A percentile compares a stretch with the other conserved stretches of the same genome.
Conservation (phyloP, 345 rosid genomes). For the Nasturtium officinale region DNA sequence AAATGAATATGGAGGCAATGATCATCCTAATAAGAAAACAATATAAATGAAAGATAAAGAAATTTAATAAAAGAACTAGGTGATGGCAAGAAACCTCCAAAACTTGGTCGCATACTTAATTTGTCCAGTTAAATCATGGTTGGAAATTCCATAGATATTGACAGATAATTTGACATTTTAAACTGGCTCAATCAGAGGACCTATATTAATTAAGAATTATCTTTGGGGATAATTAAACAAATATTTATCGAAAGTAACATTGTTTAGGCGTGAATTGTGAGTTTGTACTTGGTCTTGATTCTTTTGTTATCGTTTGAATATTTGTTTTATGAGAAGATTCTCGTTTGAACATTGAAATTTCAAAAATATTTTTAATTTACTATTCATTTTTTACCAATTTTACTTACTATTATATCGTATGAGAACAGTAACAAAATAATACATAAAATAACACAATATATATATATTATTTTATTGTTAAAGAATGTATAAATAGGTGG, state of each 20-base stretch:
- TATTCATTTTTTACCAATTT: not conserved
- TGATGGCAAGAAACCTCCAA: not conserved
- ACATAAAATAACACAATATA: no score
- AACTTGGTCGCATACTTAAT: constrained; percentile 18
- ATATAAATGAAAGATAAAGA: not conserved
- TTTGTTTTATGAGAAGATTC: not conserved
- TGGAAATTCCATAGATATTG: constrained; percentile 14
- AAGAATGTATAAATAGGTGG: no score
- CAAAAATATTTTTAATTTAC: not conserved
- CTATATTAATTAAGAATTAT: not conserved
- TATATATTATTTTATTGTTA: no score
- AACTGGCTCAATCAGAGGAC: constrained; percentile 3
- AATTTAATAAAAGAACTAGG: not conserved
- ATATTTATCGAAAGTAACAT: not conserved
- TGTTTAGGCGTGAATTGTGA: not conserved
- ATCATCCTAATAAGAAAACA: not conserved
- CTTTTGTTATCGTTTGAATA: not conserved
- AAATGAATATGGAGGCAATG: not conserved
- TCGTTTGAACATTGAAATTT: not conserved
- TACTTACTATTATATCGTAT: not conserved
- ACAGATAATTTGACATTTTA: constrained; percentile 18
- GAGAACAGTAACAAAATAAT: no score
- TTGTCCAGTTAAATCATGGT: constrained; percentile 4
- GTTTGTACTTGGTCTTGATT: not conserved
- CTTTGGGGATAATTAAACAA: not conserved